A percentile compares a stretch with the other conserved stretches of the same genome.
phyloP scores from a whole-genome alignment of 306 rosid species.

The Carpinus viminea region DNA sequence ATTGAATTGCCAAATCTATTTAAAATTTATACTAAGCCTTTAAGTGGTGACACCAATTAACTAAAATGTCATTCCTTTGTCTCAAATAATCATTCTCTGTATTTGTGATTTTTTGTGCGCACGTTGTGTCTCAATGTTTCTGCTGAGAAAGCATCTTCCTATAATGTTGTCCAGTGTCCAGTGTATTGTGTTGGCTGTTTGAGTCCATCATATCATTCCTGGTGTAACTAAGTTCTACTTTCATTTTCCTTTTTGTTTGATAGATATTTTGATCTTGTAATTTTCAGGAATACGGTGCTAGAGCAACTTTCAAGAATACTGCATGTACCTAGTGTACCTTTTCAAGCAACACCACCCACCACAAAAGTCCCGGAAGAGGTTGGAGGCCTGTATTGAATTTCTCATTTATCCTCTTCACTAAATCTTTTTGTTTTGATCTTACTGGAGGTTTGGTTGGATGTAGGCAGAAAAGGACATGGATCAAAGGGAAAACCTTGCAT shows the following conservation, averaged over 20 bases:
- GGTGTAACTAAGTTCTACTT: neutral
- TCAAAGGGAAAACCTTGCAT: slow-evolving; percentile 67
- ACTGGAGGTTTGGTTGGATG: slow-evolving; percentile 28
- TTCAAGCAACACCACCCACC: slow-evolving; percentile 65
- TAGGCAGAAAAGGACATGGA: slow-evolving; percentile 76
- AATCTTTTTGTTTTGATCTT: slow-evolving; percentile 30
- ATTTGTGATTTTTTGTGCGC: neutral
- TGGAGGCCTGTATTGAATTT: slow-evolving; percentile 7
- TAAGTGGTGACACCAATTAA: neutral
- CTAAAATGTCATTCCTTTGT: neutral
- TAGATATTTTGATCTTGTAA: neutral
- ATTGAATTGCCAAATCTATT: neutral
- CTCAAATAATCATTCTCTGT: neutral
- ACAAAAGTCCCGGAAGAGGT: slow-evolving; percentile 79
- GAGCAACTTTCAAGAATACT: slow-evolving; percentile 80
- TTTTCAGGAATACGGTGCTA: slow-evolving; percentile 51
- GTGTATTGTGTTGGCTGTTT: neutral
- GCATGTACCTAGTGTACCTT: slow-evolving; percentile 81
- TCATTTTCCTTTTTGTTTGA: neutral
- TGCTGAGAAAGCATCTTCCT: neutral
- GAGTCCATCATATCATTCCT: neutral
- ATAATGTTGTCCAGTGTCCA: neutral
- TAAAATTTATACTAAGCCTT: neutral
- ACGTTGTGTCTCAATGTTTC: neutral
- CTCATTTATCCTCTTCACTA: neutral